Evolutionary conservation across 768 basidiomycete genomes (phyloP), one percentile per base, ranked within the genome.

Genomic region (Erythrobasidium yunnanense): DNA sequence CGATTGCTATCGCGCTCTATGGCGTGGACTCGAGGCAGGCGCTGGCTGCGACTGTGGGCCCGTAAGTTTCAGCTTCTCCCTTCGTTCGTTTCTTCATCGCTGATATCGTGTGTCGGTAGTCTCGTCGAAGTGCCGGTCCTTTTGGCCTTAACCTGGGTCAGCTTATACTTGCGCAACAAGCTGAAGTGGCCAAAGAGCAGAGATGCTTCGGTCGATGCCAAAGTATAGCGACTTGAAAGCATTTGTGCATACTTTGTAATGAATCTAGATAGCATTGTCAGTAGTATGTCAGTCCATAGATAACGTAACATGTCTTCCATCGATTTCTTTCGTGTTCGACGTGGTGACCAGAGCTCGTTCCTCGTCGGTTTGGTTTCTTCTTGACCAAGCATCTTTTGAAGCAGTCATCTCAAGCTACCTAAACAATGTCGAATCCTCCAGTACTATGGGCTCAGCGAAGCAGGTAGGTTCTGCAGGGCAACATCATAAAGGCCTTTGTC

Each of bases 21-120:
- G 88, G 89, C 2, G 83, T 86, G 4, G 80, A 83, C 4, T 87
- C 86, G 0, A 83, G 85, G 60, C 84, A 90, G 76, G 87, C 86
- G 0, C 78, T 90, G 0, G 88, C 88, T 0, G 87, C 87, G 0
- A 88, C 87, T 4, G 76, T 76, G 55, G 76, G 75, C 29, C 75
- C 74, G n/a, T 52, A n/a, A 32, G 23, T 49, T 0, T 18, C 20
- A 32, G 2, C 23, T 51, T 27, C 4, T 13, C n/a, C n/a, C n/a
- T n/a, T n/a, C 38, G n/a, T n/a, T 11, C 4, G 23, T n/a, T 1
- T 4, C 30, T 32, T 11, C 53, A 1, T 15, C 57, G 8, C 5
- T 51, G 7, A 25, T 2, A 4, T 23, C 20, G 55, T 17, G 13
- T 6, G 22, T 13, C 29, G 8, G 2, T 2, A 38, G 38, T 0